Percentiles rank a stretch among this genome's conserved stretches.
phyloP scores from a whole-genome alignment of 2,329 filamentous ascomycete species.

The Blumeria hordei region DNA sequence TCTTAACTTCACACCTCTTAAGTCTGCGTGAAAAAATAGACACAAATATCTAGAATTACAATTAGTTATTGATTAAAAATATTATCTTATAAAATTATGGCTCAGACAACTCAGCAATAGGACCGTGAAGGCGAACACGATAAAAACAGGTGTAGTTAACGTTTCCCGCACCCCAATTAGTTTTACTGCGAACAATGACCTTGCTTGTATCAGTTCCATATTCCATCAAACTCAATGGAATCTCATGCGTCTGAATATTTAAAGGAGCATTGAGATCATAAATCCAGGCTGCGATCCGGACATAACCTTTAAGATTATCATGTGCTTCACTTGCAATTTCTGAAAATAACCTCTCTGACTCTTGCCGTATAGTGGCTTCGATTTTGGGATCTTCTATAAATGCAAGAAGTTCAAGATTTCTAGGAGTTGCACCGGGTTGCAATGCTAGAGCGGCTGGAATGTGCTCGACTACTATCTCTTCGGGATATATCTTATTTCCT shows the following conservation, averaged over 20 bases:
- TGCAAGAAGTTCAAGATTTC: conserved; percentile 46
- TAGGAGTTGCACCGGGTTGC: conserved; percentile 36
- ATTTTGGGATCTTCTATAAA: conserved; percentile 23
- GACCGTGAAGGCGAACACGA: conserved; percentile 31
- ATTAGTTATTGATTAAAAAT: too few relatives aligned
- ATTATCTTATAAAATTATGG: too few relatives aligned
- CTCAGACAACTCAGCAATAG: conserved; percentile 1
- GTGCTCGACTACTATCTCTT: conserved; percentile 50
- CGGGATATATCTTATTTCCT: conserved; percentile 32
- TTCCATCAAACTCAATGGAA: conserved; percentile 25
- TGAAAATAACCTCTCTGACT: conserved; percentile 17
- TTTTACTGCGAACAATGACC: conserved; percentile 28
- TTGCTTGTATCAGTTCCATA: conserved; percentile 24
- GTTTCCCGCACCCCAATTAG: conserved; percentile 28
- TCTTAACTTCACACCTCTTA: too few relatives aligned
- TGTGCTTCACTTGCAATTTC: conserved; percentile 10
- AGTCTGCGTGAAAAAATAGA: too few relatives aligned
- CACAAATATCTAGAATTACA: too few relatives aligned
- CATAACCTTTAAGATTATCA: conserved; percentile 18
- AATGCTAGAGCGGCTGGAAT: conserved; percentile 36
- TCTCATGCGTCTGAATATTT: conserved; percentile 25
- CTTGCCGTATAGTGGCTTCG: conserved; percentile 16
- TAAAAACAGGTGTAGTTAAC: conserved; percentile 40
- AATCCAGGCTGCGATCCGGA: conserved; percentile 31
- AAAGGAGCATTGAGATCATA: conserved; percentile 22